Conservation (phyloP, 2,329 filamentous ascomycete genomes). For the Amesomyces nigricolor region DNA sequence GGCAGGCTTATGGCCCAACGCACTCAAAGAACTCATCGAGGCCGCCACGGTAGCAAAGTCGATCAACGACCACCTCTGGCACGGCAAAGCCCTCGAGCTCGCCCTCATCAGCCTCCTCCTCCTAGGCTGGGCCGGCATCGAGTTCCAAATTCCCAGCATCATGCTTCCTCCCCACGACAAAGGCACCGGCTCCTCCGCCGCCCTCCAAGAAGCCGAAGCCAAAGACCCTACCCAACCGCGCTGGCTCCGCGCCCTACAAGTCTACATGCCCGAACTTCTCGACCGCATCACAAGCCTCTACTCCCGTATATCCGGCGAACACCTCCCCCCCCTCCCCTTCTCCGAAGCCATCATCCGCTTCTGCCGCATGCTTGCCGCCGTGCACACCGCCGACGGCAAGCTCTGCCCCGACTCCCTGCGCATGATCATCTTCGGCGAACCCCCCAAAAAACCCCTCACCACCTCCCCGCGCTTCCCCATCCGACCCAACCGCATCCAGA, state of each 20-base stretch:
- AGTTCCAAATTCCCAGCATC: conserved; percentile 68
- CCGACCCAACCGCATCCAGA: conserved; percentile 54
- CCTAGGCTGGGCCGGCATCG: conserved; percentile 75
- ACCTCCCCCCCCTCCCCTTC: conserved; percentile 63
- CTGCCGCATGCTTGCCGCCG: conserved; percentile 60
- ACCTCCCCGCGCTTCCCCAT: conserved; percentile 53
- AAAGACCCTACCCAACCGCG: conserved; percentile 45
- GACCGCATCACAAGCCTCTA: conserved; percentile 72
- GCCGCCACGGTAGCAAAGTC: conserved; percentile 71
- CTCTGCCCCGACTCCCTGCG: conserved; percentile 56
- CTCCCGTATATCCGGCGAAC: conserved; percentile 63
- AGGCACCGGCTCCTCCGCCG: conserved; percentile 28
- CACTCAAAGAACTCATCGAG: conserved; percentile 75
- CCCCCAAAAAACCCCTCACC: conserved; percentile 45
- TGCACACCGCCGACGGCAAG: conserved; percentile 60
- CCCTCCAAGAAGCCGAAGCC: conserved; percentile 36
- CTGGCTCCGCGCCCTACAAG: conserved; percentile 50
- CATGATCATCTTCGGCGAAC: conserved; percentile 58
- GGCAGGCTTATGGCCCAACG: conserved; percentile 85
- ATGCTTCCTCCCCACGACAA: conserved; percentile 49
- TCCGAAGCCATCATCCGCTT: conserved; percentile 71
- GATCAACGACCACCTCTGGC: conserved; percentile 91
- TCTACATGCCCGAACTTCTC: conserved; percentile 64
- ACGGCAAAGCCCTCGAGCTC: conserved; percentile 88
- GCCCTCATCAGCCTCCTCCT: conserved; percentile 78